These are phyloP conservation scores for Cicer judaicum DNA, from an alignment of 306 rosid species.

Conservation along the genomic window DNA sequence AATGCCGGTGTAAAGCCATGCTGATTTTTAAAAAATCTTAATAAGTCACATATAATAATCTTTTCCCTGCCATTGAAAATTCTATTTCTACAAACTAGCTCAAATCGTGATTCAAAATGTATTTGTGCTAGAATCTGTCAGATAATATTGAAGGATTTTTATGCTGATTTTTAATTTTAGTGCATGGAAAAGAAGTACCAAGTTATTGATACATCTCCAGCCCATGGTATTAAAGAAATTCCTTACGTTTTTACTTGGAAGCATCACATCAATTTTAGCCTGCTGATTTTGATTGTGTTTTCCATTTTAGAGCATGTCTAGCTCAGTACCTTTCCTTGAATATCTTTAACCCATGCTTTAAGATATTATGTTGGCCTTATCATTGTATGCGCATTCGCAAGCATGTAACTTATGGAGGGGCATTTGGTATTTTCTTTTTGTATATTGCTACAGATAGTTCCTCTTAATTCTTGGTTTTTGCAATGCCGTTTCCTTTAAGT, in stretches of 20 bases:
- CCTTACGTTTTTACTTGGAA: neutral
- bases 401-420: neutral
- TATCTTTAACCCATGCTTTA: slow-evolving; percentile 1
- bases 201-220: neutral
- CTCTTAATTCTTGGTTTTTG: slow-evolving; percentile 5
- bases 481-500: neutral
- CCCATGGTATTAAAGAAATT: neutral
- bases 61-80: neutral
- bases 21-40: neutral
- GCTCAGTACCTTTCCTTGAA: neutral
- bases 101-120: neutral
- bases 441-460: slow-evolving; percentile 19
- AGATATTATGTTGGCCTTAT: slow-evolving; percentile 21
- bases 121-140: neutral
- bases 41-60: neutral
- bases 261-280: neutral
- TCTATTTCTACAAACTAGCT: neutral
- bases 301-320: slow-evolving; percentile 5
- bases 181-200: neutral
- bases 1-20: neutral
- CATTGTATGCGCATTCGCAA: neutral
- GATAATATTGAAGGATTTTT: slow-evolving; percentile 1
- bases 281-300: slow-evolving; percentile 1
- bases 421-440: slow-evolving; percentile 6
- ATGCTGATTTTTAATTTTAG: neutral